phyloP scores from a whole-genome alignment of 1,139 yeast genomes.

The Kluyveromyces sp. region DNA sequence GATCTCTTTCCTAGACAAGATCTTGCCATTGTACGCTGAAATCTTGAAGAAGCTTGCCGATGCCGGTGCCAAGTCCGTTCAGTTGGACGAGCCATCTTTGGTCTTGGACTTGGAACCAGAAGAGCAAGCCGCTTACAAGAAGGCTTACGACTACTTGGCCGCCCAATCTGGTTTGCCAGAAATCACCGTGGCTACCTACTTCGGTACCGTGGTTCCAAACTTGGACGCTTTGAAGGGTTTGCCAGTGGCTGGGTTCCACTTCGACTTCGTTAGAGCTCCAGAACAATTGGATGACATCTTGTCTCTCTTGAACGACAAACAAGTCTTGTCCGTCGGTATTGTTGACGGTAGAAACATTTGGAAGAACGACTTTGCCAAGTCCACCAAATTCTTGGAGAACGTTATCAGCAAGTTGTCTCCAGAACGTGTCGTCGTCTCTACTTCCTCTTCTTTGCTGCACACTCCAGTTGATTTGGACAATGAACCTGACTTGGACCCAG shows the following conservation, averaged over 20 bases:
- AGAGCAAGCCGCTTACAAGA: constrained; percentile 78
- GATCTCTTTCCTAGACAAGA: constrained; percentile 76
- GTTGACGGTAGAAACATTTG: constrained; percentile 99
- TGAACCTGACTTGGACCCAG: constrained; percentile 85
- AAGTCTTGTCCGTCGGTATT: constrained; percentile 89
- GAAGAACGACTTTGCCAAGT: constrained; percentile 91
- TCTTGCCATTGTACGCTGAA: constrained; percentile 88
- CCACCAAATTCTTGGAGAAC: constrained; percentile 70
- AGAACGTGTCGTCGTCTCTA: constrained; percentile 84
- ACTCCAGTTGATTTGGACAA: constrained; percentile 93
- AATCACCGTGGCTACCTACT: constrained; percentile 81
- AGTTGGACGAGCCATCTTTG: constrained; percentile 94
- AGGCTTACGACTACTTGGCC: constrained; percentile 51
- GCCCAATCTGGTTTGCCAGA: constrained; percentile 64
- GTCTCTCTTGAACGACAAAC: constrained; percentile 55
- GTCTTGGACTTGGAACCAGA: constrained; percentile 87
- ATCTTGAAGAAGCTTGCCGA: constrained; percentile 77
- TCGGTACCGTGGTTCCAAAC: constrained; percentile 98
- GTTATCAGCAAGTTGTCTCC: constrained; percentile 81
- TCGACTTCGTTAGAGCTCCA: constrained; percentile 93
- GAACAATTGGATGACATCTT: constrained; percentile 87
- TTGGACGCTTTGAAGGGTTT: constrained; percentile 77
- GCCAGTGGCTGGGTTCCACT: constrained; percentile 94
- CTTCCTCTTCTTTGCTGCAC: constrained; percentile 95
- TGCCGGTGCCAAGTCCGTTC: constrained; percentile 94